These are phyloP conservation scores for Alternaria ventricosa DNA, from an alignment of 2,329 filamentous ascomycete genomes.

Conservation along the genomic window DNA sequence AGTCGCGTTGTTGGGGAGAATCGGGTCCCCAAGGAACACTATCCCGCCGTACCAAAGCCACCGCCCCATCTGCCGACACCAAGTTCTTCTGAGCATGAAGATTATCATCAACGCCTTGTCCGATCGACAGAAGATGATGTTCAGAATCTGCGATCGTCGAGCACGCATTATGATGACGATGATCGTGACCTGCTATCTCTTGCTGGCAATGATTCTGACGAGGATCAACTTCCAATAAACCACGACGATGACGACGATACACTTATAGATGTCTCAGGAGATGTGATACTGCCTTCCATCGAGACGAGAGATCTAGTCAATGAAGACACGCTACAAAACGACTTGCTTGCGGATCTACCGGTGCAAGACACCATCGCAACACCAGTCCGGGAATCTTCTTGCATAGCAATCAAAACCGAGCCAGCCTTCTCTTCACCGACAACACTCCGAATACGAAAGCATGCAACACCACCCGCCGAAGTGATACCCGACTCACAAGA, in stretches of 20 bases:
- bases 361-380: neutral
- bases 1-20: neutral
- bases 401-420: conserved; percentile 13
- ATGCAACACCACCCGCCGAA: neutral
- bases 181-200: conserved; percentile 38
- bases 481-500: neutral
- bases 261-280: conserved; percentile 10
- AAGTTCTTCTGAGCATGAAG: conserved; percentile 29
- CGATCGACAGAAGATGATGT: neutral
- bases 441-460: neutral
- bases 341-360: conserved; percentile 13
- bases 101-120: neutral
- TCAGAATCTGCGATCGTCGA: conserved; percentile 16
- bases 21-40: neutral
- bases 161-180: conserved; percentile 33
- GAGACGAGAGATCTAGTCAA: conserved; percentile 23
- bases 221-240: conserved; percentile 3
- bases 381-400: neutral
- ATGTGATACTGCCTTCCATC: conserved; percentile 33
- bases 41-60: neutral
- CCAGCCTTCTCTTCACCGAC: neutral
- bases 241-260: conserved; percentile 5
- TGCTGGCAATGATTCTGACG: conserved; percentile 18
- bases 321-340: conserved; percentile 22
- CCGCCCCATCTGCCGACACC: conserved; percentile 40